Evolutionary conservation across 2,329 filamentous ascomycete species (phyloP), one percentile per base, ranked within the genome.

Genomic region (Corynespora cassiicola): DNA sequence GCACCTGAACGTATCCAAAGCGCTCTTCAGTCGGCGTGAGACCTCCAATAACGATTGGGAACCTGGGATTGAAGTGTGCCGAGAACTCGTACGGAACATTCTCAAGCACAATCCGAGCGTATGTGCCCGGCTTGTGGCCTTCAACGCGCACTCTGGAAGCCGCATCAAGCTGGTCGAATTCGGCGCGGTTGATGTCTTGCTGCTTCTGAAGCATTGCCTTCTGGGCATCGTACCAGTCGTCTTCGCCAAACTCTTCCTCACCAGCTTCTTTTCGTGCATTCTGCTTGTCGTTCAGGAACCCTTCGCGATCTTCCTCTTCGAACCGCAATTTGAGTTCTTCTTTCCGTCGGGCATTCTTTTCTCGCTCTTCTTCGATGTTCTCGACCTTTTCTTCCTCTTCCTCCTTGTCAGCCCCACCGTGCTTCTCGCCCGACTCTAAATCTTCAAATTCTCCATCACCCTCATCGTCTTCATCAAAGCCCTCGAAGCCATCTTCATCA

Each of bases 211-310:
- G 85, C 66, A 87, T 80, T 20, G 94, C 89, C 73, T 99, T 99
- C 65, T 99, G 94, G 18, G 88, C 83, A 63, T 97, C 94, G 65
- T 99, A 99, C 95, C 95, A 99, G 39, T 99, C 89, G 64, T 99
- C 94, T 69, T 99, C 94, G 35, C 91, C 94, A 59, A 95, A 97
- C 61, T 95, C 87, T 36, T 92, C 83, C 5, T 83, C 76, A 3
- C 79, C 78, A 21, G 79, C 85, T 19, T 90, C 87, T 48, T 82
- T 77, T 22, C 86, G 80, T 8, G 87, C 87, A 33, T 85, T 82
- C 18, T 88, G 85, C 63, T 95, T 95, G 69, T 94, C 90, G 61
- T 95, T 95, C 58, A 88, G 84, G 65, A 96, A 91, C 0, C 94
- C 94, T 64, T 99, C 94, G n/a, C 89, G 82, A 63, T 99, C 94